Conservation (phyloP, 2,329 filamentous ascomycete genomes). For the Colletotrichum godetiae region DNA sequence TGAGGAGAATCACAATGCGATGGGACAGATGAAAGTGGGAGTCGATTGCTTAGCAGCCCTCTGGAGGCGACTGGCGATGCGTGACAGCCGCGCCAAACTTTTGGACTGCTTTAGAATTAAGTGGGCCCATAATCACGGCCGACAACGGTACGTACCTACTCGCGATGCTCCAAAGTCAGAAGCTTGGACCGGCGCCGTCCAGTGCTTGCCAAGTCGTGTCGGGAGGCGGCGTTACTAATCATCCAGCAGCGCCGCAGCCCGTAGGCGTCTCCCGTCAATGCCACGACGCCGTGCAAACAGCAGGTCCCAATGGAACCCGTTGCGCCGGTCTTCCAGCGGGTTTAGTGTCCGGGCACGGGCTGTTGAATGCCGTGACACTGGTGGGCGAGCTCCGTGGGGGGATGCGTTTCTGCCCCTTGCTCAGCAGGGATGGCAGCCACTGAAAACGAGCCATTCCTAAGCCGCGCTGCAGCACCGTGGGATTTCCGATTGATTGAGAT, state of each 20-base stretch:
- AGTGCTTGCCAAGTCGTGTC: not conserved
- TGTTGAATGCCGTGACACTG: slow-evolving; percentile 1
- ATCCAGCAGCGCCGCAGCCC: slow-evolving; percentile 11
- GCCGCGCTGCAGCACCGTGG: slow-evolving; percentile 32
- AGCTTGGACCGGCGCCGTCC: not conserved
- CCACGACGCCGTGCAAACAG: not conserved
- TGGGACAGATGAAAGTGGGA: not conserved
- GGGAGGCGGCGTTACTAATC: slow-evolving; percentile 21
- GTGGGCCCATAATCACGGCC: slow-evolving; percentile 6
- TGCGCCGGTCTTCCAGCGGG: slow-evolving; percentile 13
- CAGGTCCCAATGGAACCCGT: slow-evolving; percentile 14
- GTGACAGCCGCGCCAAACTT: slow-evolving; percentile 34
- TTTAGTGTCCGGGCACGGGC: slow-evolving; percentile 9
- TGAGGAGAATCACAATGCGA: not conserved
- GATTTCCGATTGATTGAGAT: slow-evolving; percentile 31
- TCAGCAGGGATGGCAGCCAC: slow-evolving; percentile 31
- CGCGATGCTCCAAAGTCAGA: not conserved
- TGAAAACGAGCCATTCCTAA: slow-evolving; percentile 28
- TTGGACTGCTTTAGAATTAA: slow-evolving; percentile 31
- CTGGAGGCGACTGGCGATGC: slow-evolving; percentile 25
- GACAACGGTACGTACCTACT: not conserved
- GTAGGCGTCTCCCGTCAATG: not conserved
- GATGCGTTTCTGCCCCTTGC: slow-evolving; percentile 17
- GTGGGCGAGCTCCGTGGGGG: slow-evolving; percentile 28
- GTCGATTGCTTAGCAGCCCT: slow-evolving; percentile 10